Conservation (phyloP, 2,329 filamentous ascomycete species). For the Grosmannia penicillata region DNA sequence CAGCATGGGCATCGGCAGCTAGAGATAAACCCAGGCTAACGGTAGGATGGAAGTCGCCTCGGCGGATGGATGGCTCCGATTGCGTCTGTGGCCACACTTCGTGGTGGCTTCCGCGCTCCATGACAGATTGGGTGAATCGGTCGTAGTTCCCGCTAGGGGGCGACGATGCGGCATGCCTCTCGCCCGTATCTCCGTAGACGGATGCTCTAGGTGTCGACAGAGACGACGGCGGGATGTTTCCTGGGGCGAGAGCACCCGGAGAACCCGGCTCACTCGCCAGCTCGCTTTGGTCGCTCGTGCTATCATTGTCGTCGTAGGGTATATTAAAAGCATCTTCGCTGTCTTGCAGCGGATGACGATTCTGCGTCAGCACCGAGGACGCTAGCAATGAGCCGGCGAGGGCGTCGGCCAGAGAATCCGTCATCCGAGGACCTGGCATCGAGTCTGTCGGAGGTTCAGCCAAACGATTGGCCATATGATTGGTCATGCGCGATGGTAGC, state of each 20-base stretch:
- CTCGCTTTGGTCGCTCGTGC: conserved; percentile 21
- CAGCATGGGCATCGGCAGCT: not conserved
- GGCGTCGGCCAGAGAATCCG: conserved; percentile 6
- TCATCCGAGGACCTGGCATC: too few relatives aligned
- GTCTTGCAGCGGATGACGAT: conserved; percentile 24
- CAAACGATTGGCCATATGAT: too few relatives aligned
- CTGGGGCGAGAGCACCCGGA: too few relatives aligned
- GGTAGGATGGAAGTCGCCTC: too few relatives aligned
- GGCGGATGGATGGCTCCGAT: not conserved
- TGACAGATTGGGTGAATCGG: conserved; percentile 16
- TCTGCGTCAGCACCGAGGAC: conserved; percentile 19
- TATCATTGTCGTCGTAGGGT: conserved; percentile 36
- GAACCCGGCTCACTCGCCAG: too few relatives aligned
- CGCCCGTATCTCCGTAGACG: conserved; percentile 20
- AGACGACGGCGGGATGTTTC: conserved; percentile 18
- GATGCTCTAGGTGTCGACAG: conserved; percentile 40
- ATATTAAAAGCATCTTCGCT: conserved; percentile 43
- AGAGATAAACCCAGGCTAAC: conserved; percentile 3
- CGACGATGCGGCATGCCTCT: not conserved
- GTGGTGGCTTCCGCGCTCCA: conserved; percentile 13
- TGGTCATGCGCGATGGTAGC: too few relatives aligned
- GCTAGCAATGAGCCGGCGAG: conserved; percentile 15
- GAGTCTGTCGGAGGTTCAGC: too few relatives aligned
- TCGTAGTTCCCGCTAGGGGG: not conserved
- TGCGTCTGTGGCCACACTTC: conserved; percentile 17